Conservation (phyloP, 2,329 filamentous ascomycete species). For the Hymenoscyphus linearis region DNA sequence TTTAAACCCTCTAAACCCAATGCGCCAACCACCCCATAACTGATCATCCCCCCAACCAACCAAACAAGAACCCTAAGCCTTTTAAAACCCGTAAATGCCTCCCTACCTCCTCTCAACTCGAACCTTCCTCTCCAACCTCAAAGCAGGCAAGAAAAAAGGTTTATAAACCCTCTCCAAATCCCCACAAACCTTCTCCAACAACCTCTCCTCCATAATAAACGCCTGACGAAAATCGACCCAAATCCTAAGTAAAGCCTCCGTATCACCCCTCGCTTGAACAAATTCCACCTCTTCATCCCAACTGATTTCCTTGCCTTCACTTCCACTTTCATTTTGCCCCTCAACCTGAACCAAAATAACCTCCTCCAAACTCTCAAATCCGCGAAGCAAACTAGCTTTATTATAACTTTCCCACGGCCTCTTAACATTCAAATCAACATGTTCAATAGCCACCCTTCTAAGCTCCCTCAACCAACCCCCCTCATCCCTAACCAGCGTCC, state of each 20-base stretch:
- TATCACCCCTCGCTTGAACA: conserved; percentile 15
- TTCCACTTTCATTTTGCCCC: neutral
- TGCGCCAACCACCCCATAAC: too few species aligned
- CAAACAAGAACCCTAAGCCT: too few species aligned
- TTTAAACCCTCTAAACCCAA: too few species aligned
- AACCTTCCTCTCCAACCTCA: conserved; percentile 21
- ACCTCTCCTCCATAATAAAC: conserved; percentile 25
- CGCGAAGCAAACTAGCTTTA: conserved; percentile 42
- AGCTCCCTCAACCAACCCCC: conserved; percentile 33
- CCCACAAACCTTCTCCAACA: conserved; percentile 22
- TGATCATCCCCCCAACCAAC: too few species aligned
- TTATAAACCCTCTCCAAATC: conserved; percentile 21
- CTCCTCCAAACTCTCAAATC: conserved; percentile 34
- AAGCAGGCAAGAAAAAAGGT: conserved; percentile 20
- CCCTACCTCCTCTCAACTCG: neutral
- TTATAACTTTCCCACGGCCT: conserved; percentile 48
- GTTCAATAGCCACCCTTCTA: conserved; percentile 40
- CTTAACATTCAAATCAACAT: conserved; percentile 39
- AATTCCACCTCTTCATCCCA: conserved; percentile 18
- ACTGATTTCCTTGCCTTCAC: neutral
- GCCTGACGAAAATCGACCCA: conserved; percentile 28
- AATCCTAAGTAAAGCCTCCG: conserved; percentile 21
- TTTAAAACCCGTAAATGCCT: too few species aligned
- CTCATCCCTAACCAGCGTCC: conserved; percentile 30
- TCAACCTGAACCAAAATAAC: conserved; percentile 27